phyloP scores from a whole-genome alignment of 1,284 basidiomycete genomes.

The Moniliella sp. region DNA sequence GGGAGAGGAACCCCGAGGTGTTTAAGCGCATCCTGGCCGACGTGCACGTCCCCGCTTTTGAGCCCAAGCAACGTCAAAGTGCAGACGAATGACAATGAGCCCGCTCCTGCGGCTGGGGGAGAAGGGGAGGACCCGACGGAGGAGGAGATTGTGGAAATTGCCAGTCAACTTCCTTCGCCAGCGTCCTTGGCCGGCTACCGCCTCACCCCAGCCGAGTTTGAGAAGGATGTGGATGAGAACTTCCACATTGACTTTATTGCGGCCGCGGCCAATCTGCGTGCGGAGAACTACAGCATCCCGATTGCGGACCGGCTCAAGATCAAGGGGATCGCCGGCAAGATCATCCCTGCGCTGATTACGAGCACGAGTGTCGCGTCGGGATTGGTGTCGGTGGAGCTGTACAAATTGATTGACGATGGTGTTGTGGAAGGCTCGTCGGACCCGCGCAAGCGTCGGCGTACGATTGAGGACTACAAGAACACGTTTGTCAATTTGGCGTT shows the following conservation, averaged over 20 bases:
- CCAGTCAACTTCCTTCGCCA: constrained; percentile 21
- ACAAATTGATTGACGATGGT: constrained; percentile 42
- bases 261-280: constrained; percentile 85
- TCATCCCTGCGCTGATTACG: constrained; percentile 96
- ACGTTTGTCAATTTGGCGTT: constrained; percentile 87
- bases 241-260: constrained; percentile 98
- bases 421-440: constrained; percentile 81
- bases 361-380: constrained; percentile 88
- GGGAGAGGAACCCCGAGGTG: constrained; percentile 54
- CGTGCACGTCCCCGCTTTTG: constrained; percentile 78
- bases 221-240: constrained; percentile 97
- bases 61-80: constrained; percentile 77
- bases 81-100: constrained; percentile 81
- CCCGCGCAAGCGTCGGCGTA: constrained; percentile 32
- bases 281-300: constrained; percentile 78
- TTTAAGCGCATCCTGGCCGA: constrained; percentile 68
- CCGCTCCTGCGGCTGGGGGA: constrained; percentile 44
- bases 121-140: constrained; percentile 2
- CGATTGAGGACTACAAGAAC: constrained; percentile 89
- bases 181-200: constrained; percentile 72
- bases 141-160: constrained; percentile 19
- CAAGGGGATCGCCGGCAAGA: constrained; percentile 97
- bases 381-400: constrained; percentile 82
- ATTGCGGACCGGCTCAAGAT: constrained; percentile 76
- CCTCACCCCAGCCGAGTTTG: constrained; percentile 81